Base-by-base conservation (phyloP, 2,329 filamentous ascomycete genomes). In the Kalmusia sp. region DNA sequence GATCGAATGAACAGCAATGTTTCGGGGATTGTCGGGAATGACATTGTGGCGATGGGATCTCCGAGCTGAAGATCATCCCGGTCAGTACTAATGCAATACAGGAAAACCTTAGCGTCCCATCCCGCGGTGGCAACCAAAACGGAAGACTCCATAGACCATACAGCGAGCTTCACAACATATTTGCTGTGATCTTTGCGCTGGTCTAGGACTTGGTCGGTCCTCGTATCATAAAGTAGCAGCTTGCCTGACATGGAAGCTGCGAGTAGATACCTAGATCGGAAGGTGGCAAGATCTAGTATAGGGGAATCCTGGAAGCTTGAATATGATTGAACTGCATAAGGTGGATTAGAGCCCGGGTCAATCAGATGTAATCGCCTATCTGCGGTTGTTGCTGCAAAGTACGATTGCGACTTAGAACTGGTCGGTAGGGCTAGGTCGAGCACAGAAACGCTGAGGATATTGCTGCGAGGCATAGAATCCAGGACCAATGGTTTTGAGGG, bases 171-270 rank as follows among this genome's bases (percentile, higher is more conserved):
- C 49, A 87, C 82, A 6, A 81, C 76, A 66, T 86, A 87, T 62
- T 87, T 87, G 19, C 71, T 65, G 60, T 87, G 84, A 57, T 87
- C 84, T 51, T 78, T 80, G 39, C 84, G 76, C 52, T 75, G 75
- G 24, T 80, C 78, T 14, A 84, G 52, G 1, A 80, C 60, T 21
- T 70, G 62, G 14, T 76, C 73, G 22, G 60, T 57, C n/a, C 50
- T 49, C 12, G 73, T 69, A 54, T 80, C 69, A 55, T 80, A 81
- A 1, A 86, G 69, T 25, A 79, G 64, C 4, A 87, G 61, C 49
- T 82, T 79, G 4, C 85, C 85, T 8, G 84, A 86, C 84, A 87
- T 87, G 38, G 80, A 83, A 15, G 80, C 79, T 45, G 80, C 75
- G n/a, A 86, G 65, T 12, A 84, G 58, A 59, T 79, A 78, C 3